Conservation (phyloP, 129 eudicot species). For the Kitagawia praeruptora region DNA sequence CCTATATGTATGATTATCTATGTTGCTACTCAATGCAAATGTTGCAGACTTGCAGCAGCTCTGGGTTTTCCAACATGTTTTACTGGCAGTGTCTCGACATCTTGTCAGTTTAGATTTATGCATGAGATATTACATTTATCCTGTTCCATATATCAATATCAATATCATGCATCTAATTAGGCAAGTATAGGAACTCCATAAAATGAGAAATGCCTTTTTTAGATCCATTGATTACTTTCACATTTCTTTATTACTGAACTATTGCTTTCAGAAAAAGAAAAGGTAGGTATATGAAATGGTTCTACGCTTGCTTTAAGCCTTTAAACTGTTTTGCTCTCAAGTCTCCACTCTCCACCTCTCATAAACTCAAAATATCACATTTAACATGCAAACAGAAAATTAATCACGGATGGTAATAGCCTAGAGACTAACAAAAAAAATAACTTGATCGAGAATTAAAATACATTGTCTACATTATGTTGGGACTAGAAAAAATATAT, state of each 20-base stretch:
- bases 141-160: background rate
- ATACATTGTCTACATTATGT: too few species aligned
- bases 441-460: too few species aligned
- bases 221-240: background rate
- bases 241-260: background rate
- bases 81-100: background rate
- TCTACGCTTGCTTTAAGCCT: too few species aligned
- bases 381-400: too few species aligned
- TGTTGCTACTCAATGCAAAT: background rate
- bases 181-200: background rate
- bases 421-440: too few species aligned
- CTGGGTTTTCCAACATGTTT: background rate
- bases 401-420: too few species aligned
- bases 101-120: background rate
- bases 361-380: too few species aligned
- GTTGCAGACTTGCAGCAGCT: slow-evolving; percentile 3
- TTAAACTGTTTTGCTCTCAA: too few species aligned
- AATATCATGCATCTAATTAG: too few species aligned
- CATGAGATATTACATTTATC: background rate
- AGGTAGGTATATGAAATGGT: background rate
- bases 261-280: background rate
- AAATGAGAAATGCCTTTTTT: background rate
- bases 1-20: background rate
- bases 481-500: too few species aligned
- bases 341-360: too few species aligned